phyloP scores from a whole-genome alignment of 2,329 filamentous ascomycete species.

The Xylaria multiplex region DNA sequence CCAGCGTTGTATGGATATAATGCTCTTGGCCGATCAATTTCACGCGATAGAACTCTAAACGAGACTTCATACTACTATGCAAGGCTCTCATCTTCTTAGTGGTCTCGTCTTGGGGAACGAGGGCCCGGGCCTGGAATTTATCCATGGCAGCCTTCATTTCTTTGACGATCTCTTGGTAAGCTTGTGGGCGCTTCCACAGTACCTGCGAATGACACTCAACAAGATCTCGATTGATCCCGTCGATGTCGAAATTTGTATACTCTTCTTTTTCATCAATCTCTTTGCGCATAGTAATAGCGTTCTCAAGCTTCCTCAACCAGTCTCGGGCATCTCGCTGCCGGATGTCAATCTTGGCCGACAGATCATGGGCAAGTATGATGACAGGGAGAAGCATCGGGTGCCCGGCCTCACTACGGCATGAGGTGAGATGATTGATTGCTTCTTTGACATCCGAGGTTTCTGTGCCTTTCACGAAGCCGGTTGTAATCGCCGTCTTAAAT shows the following conservation, averaged over 20 bases:
- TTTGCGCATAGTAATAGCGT: conserved; percentile 68
- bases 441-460: conserved; percentile 63
- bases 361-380: conserved; percentile 68
- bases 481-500: conserved; percentile 65
- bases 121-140: conserved; percentile 51
- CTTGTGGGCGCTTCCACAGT: conserved; percentile 70
- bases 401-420: conserved; percentile 60
- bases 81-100: conserved; percentile 46
- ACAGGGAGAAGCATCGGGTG: conserved; percentile 69
- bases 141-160: conserved; percentile 62
- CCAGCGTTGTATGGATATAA: conserved; percentile 70
- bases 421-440: conserved; percentile 61
- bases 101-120: conserved; percentile 39
- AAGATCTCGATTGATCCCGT: conserved; percentile 68
- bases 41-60: conserved; percentile 68
- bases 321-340: conserved; percentile 71
- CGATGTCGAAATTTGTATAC: conserved; percentile 66
- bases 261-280: conserved; percentile 67
- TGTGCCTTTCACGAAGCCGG: conserved; percentile 71
- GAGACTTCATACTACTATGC: conserved; percentile 62
- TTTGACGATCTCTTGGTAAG: conserved; percentile 65
- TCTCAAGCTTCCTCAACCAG: conserved; percentile 69
- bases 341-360: conserved; percentile 65
- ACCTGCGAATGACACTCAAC: conserved; percentile 72
- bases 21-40: conserved; percentile 71